Conservation (phyloP, 345 rosid genomes). For the Turnera subulata region DNA sequence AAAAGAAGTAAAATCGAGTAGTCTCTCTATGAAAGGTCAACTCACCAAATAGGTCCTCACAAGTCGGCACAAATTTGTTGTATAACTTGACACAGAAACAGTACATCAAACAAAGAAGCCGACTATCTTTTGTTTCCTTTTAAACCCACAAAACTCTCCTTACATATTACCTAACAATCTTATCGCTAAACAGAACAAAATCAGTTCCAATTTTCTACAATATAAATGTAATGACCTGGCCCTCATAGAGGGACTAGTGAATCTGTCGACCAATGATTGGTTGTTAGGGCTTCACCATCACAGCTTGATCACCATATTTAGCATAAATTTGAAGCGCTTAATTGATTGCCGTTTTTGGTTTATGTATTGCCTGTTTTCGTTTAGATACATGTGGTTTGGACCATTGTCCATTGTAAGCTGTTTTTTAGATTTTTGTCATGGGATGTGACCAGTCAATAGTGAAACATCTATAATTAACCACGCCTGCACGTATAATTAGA, state of each 20-base stretch:
- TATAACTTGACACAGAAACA: conserved; percentile 9
- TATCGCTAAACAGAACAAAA: not conserved
- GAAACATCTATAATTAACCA: conserved; percentile 1
- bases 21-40: too few species aligned
- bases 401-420: not conserved
- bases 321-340: too few species aligned
- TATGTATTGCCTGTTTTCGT: conserved; percentile 18
- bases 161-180: too few species aligned
- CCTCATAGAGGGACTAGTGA: not conserved
- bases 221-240: not conserved
- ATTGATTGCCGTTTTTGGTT: conserved; percentile 27
- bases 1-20: too few species aligned
- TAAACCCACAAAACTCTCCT: not conserved
- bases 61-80: not conserved
- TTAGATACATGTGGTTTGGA: conserved; percentile 5
- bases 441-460: not conserved
- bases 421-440: not conserved
- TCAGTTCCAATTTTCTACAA: not conserved
- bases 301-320: not conserved
- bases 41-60: too few species aligned
- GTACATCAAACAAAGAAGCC: conserved; percentile 45
- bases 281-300: conserved; percentile 22
- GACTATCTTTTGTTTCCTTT: conserved; percentile 24
- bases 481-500: conserved; percentile 15
- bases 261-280: conserved; percentile 28